Evolutionary conservation across 371 early-diverging fungal species (phyloP).

Genomic region (Phascolomyces articulosus): DNA sequence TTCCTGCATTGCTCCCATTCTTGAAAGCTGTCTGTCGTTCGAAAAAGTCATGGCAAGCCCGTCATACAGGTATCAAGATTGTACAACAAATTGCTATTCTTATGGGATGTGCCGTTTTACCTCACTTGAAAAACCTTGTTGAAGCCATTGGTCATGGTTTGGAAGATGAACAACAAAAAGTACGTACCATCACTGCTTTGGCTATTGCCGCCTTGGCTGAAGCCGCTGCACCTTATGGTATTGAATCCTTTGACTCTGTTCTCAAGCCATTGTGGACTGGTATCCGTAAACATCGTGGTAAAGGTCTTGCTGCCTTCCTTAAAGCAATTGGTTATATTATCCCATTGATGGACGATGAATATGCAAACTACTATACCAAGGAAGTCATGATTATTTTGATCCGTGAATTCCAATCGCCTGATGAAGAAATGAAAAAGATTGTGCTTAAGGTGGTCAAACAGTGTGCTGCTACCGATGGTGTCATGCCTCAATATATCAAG

Average conservation of each 20-base stretch:
- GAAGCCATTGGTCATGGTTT: slow-evolving; percentile 91
- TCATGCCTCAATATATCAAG: slow-evolving; percentile 83
- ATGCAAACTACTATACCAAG: slow-evolving; percentile 92
- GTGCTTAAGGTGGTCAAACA: slow-evolving; percentile 97
- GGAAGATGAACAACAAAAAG: slow-evolving; percentile 96
- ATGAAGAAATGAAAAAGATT: slow-evolving; percentile 98
- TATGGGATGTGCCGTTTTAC: slow-evolving; percentile 93
- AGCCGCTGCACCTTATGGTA: slow-evolving; percentile 97
- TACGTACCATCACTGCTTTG: slow-evolving; percentile 93
- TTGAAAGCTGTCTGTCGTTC: slow-evolving; percentile 94
- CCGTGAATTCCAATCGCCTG: slow-evolving; percentile 96
- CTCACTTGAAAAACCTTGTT: slow-evolving; percentile 91
- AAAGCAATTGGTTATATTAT: slow-evolving; percentile 98
- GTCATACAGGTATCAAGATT: slow-evolving; percentile 98
- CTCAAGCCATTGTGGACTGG: slow-evolving; percentile 93
- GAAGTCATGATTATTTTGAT: slow-evolving; percentile 92
- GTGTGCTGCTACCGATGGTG: slow-evolving; percentile 94
- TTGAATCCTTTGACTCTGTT: slow-evolving; percentile 94
- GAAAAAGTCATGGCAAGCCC: slow-evolving; percentile 97
- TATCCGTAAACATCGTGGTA: slow-evolving; percentile 93
- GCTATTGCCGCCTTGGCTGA: slow-evolving; percentile 96
- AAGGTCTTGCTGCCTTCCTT: slow-evolving; percentile 96
- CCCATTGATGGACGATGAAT: slow-evolving; percentile 95
- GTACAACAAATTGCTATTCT: slow-evolving; percentile 96
- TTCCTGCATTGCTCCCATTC: slow-evolving; percentile 94